A percentile compares a stretch with the other conserved stretches of the same genome.
Evolutionary conservation across 306 rosid genomes (phyloP).

Genomic region (Cucumis hystrix): DNA sequence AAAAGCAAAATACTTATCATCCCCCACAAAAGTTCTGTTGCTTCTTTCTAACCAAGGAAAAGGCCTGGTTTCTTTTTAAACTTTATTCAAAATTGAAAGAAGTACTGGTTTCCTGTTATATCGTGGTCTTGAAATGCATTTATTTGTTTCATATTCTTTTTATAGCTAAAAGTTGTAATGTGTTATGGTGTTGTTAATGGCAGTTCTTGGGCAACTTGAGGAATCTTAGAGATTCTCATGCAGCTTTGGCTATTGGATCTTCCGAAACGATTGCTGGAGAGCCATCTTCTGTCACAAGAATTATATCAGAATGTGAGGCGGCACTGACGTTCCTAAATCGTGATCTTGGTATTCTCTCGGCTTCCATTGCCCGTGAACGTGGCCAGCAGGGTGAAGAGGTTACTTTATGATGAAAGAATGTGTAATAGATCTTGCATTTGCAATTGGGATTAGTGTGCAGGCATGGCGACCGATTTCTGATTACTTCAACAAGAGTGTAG

Average conservation of each 20-base stretch:
- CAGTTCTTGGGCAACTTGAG: slow-evolving; percentile 83
- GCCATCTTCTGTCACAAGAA: slow-evolving; percentile 78
- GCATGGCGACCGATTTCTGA: not conserved
- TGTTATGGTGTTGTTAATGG: not conserved
- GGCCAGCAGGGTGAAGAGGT: slow-evolving; percentile 42
- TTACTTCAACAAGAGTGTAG: not conserved
- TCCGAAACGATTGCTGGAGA: slow-evolving; percentile 67
- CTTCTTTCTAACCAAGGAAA: not conserved
- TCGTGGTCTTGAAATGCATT: not conserved
- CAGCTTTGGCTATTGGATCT: slow-evolving; percentile 80
- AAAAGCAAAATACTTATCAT: not conserved
- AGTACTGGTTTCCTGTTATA: not conserved
- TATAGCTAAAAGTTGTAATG: not conserved
- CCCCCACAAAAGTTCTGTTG: not conserved
- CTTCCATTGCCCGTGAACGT: slow-evolving; percentile 84
- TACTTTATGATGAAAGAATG: slow-evolving; percentile 21
- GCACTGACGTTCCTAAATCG: slow-evolving; percentile 72
- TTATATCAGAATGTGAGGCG: slow-evolving; percentile 84
- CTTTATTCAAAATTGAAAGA: not conserved
- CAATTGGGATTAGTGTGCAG: not conserved
- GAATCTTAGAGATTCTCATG: slow-evolving; percentile 85
- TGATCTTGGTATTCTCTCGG: slow-evolving; percentile 86
- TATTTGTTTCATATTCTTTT: not conserved
- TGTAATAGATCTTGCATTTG: not conserved
- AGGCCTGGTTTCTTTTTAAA: not conserved